phyloP scores from a whole-genome alignment of 768 basidiomycete genomes.

The Ramaria rubella region DNA sequence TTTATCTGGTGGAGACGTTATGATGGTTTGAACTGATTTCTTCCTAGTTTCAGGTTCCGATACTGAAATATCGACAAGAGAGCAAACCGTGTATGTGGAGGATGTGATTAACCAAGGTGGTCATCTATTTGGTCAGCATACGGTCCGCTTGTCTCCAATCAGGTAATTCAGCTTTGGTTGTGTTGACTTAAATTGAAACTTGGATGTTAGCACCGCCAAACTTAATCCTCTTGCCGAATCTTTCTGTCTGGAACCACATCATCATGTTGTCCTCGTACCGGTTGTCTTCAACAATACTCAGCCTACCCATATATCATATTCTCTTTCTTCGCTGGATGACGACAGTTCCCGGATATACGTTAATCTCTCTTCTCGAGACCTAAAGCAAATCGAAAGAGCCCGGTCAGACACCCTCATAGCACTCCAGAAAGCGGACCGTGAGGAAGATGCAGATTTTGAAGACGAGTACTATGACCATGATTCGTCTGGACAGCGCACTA shows the following conservation, averaged over 20 bases:
- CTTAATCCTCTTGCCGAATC: slow-evolving; percentile 71
- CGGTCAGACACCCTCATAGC: slow-evolving; percentile 43
- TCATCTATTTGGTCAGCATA: slow-evolving; percentile 66
- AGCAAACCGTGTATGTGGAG: slow-evolving; percentile 22
- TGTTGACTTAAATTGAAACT: background rate
- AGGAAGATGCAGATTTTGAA: slow-evolving; percentile 47
- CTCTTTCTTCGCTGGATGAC: slow-evolving; percentile 57
- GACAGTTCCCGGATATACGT: slow-evolving; percentile 33
- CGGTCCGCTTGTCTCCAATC: slow-evolving; percentile 87
- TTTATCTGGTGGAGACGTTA: background rate
- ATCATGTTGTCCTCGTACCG: slow-evolving; percentile 62
- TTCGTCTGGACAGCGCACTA: background rate
- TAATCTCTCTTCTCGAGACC: slow-evolving; percentile 55
- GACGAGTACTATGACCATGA: slow-evolving; percentile 67
- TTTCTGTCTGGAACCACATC: slow-evolving; percentile 60
- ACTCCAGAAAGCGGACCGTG: slow-evolving; percentile 23
- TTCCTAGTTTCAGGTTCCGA: background rate
- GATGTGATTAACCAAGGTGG: slow-evolving; percentile 22
- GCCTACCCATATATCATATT: slow-evolving; percentile 66
- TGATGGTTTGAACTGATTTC: background rate
- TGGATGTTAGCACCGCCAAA: slow-evolving; percentile 60
- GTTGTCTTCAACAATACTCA: slow-evolving; percentile 86
- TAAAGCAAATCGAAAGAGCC: slow-evolving; percentile 59
- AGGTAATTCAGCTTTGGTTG: slow-evolving; percentile 27
- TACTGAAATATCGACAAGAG: slow-evolving; percentile 3